Evolutionary conservation across 345 rosid genomes (phyloP).

Genomic region (Boechera retrofracta): DNA sequence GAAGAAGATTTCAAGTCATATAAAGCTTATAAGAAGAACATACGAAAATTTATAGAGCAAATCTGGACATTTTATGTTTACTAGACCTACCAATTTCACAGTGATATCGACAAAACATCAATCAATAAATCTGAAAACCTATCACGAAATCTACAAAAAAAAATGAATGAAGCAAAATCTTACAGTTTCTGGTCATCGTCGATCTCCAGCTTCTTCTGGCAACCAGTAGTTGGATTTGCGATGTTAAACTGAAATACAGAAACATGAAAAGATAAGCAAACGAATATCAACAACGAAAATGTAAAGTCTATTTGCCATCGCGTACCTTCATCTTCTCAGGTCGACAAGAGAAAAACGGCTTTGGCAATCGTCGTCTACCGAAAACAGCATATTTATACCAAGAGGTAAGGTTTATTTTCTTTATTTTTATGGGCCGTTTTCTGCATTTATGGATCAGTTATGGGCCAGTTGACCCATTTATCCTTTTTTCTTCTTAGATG

Average conservation of each 20-base stretch:
- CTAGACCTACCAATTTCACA: background rate
- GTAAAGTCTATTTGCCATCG: background rate
- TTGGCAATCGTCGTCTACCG: background rate
- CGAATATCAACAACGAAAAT: background rate
- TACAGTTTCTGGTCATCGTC: constrained; percentile 61
- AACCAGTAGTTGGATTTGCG: constrained; percentile 59
- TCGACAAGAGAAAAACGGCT: background rate
- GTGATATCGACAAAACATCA: background rate
- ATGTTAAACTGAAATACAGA: constrained; percentile 50
- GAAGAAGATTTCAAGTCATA: background rate
- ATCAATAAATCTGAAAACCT: background rate
- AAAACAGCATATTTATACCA: background rate
- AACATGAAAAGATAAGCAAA: constrained; percentile 6
- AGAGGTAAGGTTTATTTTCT: background rate
- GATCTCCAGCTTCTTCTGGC: constrained; percentile 64
- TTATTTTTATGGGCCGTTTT: background rate
- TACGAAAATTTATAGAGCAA: background rate
- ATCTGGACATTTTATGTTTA: background rate
- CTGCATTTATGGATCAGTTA: background rate
- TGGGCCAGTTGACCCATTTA: constrained; percentile 3
- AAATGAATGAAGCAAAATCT: constrained; percentile 1
- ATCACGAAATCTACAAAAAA: background rate
- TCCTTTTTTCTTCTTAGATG: background rate
- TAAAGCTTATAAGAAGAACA: background rate
- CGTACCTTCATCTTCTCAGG: constrained; percentile 41